Evolutionary conservation across 1,284 basidiomycete genomes (phyloP).

Genomic region (Bjerkandera adusta): DNA sequence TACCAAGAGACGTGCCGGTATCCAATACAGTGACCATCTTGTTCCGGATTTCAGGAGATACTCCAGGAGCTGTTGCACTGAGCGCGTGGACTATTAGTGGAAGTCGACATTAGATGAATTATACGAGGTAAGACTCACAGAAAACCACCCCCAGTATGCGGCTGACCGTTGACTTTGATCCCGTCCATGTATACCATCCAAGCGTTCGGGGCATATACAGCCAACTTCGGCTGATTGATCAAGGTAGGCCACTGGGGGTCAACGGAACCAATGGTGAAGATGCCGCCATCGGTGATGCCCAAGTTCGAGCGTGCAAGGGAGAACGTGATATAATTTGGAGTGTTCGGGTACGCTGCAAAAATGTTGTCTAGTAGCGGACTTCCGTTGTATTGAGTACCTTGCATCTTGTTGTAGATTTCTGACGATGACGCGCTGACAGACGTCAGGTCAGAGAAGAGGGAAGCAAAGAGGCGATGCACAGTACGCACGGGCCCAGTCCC

Average conservation of each 20-base stretch:
- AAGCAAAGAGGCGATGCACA: too few relatives aligned
- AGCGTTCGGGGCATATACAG: not conserved
- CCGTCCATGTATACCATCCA: conserved; percentile 12
- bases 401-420: not conserved
- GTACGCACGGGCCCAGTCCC: conserved; percentile 6
- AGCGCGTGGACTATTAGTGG: conserved; percentile 1
- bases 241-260: conserved; percentile 4
- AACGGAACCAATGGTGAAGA: conserved; percentile 11
- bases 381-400: not conserved
- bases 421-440: too few relatives aligned
- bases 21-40: conserved; percentile 11
- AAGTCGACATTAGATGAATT: too few relatives aligned
- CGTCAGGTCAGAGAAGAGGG: too few relatives aligned
- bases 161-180: conserved; percentile 10
- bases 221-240: conserved; percentile 1
- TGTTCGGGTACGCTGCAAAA: conserved; percentile 2
- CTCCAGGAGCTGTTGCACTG: not conserved
- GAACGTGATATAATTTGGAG: conserved; percentile 9
- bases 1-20: conserved; percentile 17
- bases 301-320: conserved; percentile 7
- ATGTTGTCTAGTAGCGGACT: conserved; percentile 6
- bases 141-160: conserved; percentile 5
- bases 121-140: too few relatives aligned
- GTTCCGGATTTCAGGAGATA: not conserved
- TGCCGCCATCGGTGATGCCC: conserved; percentile 9